phyloP scores from a whole-genome alignment of 129 eudicot species.

The Smallanthus sonchifolius region DNA sequence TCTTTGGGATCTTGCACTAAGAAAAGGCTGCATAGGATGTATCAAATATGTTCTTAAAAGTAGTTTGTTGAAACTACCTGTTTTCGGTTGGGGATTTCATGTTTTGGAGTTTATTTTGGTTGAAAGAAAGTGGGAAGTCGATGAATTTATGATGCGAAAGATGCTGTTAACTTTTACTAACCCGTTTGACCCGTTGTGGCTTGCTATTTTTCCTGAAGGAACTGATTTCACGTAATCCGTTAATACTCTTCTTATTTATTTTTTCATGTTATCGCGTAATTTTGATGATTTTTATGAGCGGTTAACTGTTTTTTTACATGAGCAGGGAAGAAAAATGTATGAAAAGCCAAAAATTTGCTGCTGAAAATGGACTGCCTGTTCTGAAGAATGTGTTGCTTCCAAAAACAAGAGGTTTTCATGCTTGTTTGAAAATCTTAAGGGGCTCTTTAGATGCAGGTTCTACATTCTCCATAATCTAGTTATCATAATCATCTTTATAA shows the following conservation, averaged over 20 bases:
- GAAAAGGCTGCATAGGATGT: slow-evolving; percentile 76
- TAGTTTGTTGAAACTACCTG: slow-evolving; percentile 76
- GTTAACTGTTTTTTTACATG: neutral
- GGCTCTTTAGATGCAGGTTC: slow-evolving; percentile 84
- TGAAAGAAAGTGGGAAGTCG: slow-evolving; percentile 83
- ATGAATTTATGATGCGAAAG: slow-evolving; percentile 55
- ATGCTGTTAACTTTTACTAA: slow-evolving; percentile 52
- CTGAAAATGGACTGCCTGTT: slow-evolving; percentile 65
- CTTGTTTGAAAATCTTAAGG: slow-evolving; percentile 69
- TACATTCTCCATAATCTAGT: neutral
- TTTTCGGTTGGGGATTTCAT: slow-evolving; percentile 93
- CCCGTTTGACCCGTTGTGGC: slow-evolving; percentile 67
- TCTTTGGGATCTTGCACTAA: slow-evolving; percentile 74
- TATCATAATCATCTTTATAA: neutral
- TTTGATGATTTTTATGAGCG: neutral
- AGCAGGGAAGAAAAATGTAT: slow-evolving; percentile 71
- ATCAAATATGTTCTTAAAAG: slow-evolving; percentile 81
- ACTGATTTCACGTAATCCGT: slow-evolving; percentile 73
- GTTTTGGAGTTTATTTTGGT: slow-evolving; percentile 78
- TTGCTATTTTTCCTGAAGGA: slow-evolving; percentile 91
- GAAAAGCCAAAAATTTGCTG: slow-evolving; percentile 70
- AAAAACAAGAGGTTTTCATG: slow-evolving; percentile 68
- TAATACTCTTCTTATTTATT: neutral
- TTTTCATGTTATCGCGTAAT: neutral
- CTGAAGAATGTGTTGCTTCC: slow-evolving; percentile 83